Percentiles rank a stretch among this genome's conserved stretches.
Evolutionary conservation across 108 stramenopile species (phyloP).

Genomic region (Fragilariopsis cylindrus): DNA sequence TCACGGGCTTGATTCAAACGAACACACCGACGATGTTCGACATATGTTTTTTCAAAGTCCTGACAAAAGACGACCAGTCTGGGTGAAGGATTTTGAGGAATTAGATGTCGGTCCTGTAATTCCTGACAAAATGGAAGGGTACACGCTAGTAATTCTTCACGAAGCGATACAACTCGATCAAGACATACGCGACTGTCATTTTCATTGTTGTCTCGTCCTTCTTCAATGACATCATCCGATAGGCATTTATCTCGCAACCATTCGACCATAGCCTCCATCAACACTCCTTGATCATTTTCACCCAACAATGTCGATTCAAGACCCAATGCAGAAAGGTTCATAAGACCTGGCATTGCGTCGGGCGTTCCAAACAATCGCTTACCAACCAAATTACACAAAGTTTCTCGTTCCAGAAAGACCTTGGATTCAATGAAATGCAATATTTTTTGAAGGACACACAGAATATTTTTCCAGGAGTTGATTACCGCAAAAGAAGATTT

Average conservation of each 20-base stretch:
- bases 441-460: conserved; percentile 44
- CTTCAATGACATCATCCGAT: conserved; percentile 33
- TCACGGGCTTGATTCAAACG: conserved; percentile 62
- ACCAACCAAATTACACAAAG: conserved; percentile 52
- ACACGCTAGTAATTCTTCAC: conserved; percentile 32
- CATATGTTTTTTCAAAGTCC: conserved; percentile 53
- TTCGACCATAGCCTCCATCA: conserved; percentile 53
- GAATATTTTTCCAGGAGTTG: conserved; percentile 39
- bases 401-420: conserved; percentile 43
- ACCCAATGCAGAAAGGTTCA: conserved; percentile 51
- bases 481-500: conserved; percentile 9
- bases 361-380: conserved; percentile 58
- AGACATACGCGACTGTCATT: background rate
- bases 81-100: conserved; percentile 15
- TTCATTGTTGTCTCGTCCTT: conserved; percentile 23
- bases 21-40: conserved; percentile 60
- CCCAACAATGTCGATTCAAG: conserved; percentile 49
- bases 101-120: conserved; percentile 39
- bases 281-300: conserved; percentile 42
- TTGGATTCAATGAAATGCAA: conserved; percentile 55
- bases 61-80: conserved; percentile 33
- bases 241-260: conserved; percentile 55
- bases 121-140: conserved; percentile 52
- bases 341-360: conserved; percentile 27
- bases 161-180: conserved; percentile 24